Base-by-base conservation (phyloP, 257 asterid species). In the Solanum tarijense region DNA sequence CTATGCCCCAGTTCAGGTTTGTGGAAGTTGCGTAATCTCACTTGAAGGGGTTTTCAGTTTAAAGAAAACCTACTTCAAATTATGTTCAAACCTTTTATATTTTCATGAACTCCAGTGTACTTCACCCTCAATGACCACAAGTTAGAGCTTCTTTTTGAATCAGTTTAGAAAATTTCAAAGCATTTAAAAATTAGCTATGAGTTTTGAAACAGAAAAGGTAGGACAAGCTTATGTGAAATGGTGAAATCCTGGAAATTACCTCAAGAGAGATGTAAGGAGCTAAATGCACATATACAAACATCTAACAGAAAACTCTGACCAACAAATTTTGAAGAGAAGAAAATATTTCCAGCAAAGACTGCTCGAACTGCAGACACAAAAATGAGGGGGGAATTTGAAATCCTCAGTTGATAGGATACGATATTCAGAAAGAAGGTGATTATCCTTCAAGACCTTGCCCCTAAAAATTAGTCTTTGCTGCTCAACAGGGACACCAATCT, bases 401-500 rank as follows among this genome's bases (percentile, higher is more conserved):
- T 81, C 32, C 29, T 48, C 68, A 60, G 65, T 29, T 83, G 78
- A 39, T 21, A 90, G 98, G 98, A 96, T 96, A 94, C 98, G 87
- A 84, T 96, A 94, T 81, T 90, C 96, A 31, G 98, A 94, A 88
- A 96, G 96, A 92, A 79, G 92, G 89, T 91, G 94, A 71, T 93
- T 92, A 89, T 94, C 98, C 91, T 94, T 92, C 94, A 96, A 90
- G 90, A 95, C 98, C 92, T 94, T 96, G 93, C 98, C 98, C 92
- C 96, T 92, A 87, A 94, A 96, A 91, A 94, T 96, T 58, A 96
- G 95, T 16, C 98, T 96, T 79, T 96, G 98, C 90, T 91, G 98
- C 90, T 87, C 96, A 89, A 93, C 95, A n/a, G 98, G 98, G 75
- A 94, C 94, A 81, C 98, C 96, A 82, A 86, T 90, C 92, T 92